Base-by-base conservation (phyloP, 1,284 basidiomycete species). In the Microbotryomycetes sp. region DNA sequence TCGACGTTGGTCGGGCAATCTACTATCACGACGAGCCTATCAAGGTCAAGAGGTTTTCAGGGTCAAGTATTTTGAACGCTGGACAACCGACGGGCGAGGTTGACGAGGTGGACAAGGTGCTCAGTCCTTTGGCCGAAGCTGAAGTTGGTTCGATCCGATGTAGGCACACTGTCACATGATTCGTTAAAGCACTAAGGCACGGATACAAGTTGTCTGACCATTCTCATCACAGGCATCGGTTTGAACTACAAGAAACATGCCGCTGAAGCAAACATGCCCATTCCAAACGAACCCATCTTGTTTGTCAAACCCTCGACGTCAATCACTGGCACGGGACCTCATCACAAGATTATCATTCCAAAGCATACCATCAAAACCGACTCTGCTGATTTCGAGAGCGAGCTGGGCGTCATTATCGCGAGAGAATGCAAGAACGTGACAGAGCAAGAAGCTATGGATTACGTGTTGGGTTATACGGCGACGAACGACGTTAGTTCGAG, bases 341-440 rank as follows among this genome's bases (percentile, higher is more conserved):
- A 41, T 11, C 57, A 47, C 1, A 18, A 59, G 3, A 62, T 56
- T 31, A 50, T 64, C 41, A 51, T 74, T 1, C 72, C 72, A 0
- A 66, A 66, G 26, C 45, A 35, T 2, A 62, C 66, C 24, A 57
- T 64, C 2, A 1, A 49, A n/a, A 59, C 72, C 41, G 59, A 71
- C 27, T 57, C 66, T 4, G 68, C 70, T 1, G 73, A 74, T 48
- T 73, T 70, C 61, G 73, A 74, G 52, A 54, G 68, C 4, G 91
- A 94, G 70, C 76, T 96, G 9, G 88, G 83, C 28, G 81, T 94
- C 65, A 85, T 94, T 62, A 88, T 94, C 51, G 88, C 88, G n/a
- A 89, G 86, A 70, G 75, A 83, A 1, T 86, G 86, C 52, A 89
- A 87, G 76, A 77, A 93, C 70, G 89, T 92, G 4, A 79, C 80